Base-by-base conservation (phyloP, 768 basidiomycete species). In the Trametes elegans region DNA sequence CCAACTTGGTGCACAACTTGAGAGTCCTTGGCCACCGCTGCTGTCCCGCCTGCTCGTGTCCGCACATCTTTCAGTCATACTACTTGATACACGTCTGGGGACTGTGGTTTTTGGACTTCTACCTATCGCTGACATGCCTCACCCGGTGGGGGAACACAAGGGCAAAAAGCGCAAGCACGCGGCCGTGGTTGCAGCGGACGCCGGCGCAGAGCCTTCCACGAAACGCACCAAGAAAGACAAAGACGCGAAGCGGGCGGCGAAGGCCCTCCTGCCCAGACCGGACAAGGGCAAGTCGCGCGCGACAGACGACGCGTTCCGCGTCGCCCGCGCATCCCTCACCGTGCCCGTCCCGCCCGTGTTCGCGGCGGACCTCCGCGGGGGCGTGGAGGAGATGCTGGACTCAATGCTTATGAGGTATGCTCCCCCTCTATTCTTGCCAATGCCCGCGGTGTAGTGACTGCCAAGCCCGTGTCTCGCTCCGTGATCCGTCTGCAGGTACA, bases 391-490 rank as follows among this genome's bases (percentile, higher is more conserved):
- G 71, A 85, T 94, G 82, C 74, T 98, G 16, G 93, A 98, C 70
- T 90, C 90, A 7, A 88, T 97, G 88, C 73, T 96, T 13, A 96
- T 98, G 95, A 84, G 90, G 95, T 94, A 65, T 62, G 81, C 49
- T 23, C 24, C 8, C 2, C 16, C 23, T 1, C 5, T 32, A 72
- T 18, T 38, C 24, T 36, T 32, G 18, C 32, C 21, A 35, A 3
- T 29, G 41, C 49, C 27, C 31, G 14, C 42, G 31, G 40, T 18
- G 18, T 23, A 38, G 26, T 53, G 50, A 59, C 31, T 34, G 31
- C n/a, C 11, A 53, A 50, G 51, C 16, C 7, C 49, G 46, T 5
- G 8, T 23, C 11, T 43, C 16, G 6, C n/a, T 26, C 16, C 29
- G 46, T 59, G 38, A 53, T 49, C 19, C 27, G 43, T 48, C 13